These are phyloP conservation scores for Tetraselmis striata DNA, from an alignment of 139 green algal species.

Conservation along the genomic window DNA sequence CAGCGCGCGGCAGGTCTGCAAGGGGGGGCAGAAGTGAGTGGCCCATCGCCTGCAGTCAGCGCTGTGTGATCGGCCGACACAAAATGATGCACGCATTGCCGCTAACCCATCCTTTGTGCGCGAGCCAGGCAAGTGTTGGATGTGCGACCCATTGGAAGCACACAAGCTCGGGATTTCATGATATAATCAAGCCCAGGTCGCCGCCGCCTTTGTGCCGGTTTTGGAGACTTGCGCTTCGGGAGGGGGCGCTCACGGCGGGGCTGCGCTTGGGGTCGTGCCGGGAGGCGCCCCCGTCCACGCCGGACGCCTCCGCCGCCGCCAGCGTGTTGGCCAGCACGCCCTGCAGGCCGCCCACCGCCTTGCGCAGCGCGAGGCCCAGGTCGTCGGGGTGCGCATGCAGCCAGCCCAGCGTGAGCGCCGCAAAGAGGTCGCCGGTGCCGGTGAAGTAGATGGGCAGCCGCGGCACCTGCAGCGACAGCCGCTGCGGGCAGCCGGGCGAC, in stretches of 20 bases:
- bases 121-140: no score
- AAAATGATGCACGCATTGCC: no score
- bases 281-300: not conserved
- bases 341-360: constrained; percentile 60
- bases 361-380: constrained; percentile 53
- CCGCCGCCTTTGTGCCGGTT: no score
- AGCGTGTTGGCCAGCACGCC: constrained; percentile 44
- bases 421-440: constrained; percentile 58
- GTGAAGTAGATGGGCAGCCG: constrained; percentile 70
- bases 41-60: no score
- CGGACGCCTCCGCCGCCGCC: constrained; percentile 5
- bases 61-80: no score
- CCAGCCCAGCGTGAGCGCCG: constrained; percentile 63
- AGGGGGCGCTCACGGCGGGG: not conserved
- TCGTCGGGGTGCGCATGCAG: constrained; percentile 44
- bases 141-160: no score
- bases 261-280: not conserved
- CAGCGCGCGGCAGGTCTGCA: constrained; percentile 18
- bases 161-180: no score
- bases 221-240: no score
- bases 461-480: constrained; percentile 40
- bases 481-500: constrained; percentile 7
- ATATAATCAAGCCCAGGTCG: no score
- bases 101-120: no score
- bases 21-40: no score